Base-by-base conservation (phyloP, 164 flowering plant genomes). In the Taxillus chinensis region DNA sequence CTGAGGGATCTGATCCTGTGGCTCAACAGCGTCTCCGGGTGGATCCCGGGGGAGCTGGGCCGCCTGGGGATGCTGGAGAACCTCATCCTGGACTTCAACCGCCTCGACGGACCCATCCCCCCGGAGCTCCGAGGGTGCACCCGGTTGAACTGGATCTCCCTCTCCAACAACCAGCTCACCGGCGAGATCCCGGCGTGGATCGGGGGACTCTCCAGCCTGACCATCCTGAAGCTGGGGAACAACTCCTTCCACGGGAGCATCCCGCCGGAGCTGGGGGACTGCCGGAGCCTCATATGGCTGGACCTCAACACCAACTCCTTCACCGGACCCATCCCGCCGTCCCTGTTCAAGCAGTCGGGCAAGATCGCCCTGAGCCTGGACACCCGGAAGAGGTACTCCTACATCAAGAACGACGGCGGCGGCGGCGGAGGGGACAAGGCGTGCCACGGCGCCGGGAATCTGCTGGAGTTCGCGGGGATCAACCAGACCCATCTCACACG, bases 381-480 rank as follows among this genome's bases (percentile, higher is more conserved):
- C 8, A 74, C 78, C 0, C 92, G 86, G 27, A 95, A 89, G 80
- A 77, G 70, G 67, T 95, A 78, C 66, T 86, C 72, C 3, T 95
- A 95, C 60, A 67, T 91, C 62, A 95, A 78, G 80, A 87, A 85
- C 52, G 87, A 87, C 64, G 93, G 91, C 7, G 81, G 87, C 16
- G 81, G 87, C 16, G 87, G 86, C 64, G 93, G 91, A 5, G 81
- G 87, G n/a, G 71, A 40, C 11, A 58, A 74, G 43, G 75, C 70
- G 49, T 95, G 99, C 68, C 97, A 78, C 53, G 99, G 99, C 37
- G 88, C 97, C 0, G 99, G 97, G 59, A 91, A 83, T 68, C 78
- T 95, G 69, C 85, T 95, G 10, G 99, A 91, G 71, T 90, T 83
- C 66, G 83, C 81, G 3, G 97, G 97, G 15, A 91, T 93, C 38